Conservation (phyloP, 352 stramenopile genomes). For the Pythium aquatile region DNA sequence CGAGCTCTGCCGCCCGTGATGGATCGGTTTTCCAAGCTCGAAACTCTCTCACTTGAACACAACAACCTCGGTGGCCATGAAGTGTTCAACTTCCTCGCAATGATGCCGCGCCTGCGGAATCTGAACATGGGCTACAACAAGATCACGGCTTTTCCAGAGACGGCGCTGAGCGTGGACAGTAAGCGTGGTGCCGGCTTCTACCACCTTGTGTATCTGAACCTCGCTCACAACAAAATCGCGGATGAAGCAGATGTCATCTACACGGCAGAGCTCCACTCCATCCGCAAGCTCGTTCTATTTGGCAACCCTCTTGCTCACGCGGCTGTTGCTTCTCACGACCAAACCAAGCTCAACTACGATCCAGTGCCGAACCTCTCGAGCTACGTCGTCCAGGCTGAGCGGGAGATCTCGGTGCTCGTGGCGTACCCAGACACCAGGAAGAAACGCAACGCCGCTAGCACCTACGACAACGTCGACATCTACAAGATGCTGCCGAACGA, state of each 20-base stretch:
- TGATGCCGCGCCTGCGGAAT: constrained; percentile 62
- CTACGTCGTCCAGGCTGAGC: constrained; percentile 29
- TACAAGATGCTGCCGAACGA: constrained; percentile 82
- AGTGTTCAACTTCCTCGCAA: constrained; percentile 68
- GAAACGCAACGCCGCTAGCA: constrained; percentile 42
- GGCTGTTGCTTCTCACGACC: constrained; percentile 62
- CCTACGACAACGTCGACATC: constrained; percentile 79
- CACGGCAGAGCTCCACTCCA: constrained; percentile 46
- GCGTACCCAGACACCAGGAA: constrained; percentile 72
- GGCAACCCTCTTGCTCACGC: constrained; percentile 66
- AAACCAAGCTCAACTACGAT: constrained; percentile 66
- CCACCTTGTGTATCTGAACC: constrained; percentile 68
- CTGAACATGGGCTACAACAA: constrained; percentile 85
- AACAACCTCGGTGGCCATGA: constrained; percentile 68
- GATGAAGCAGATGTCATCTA: constrained; percentile 49
- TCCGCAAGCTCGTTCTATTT: constrained; percentile 74
- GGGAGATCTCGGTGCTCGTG: constrained; percentile 40
- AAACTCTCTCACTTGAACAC: constrained; percentile 75
- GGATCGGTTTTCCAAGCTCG: constrained; percentile 70
- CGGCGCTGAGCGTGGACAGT: constrained; percentile 50
- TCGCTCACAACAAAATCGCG: constrained; percentile 66
- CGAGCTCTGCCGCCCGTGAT: constrained; percentile 68
- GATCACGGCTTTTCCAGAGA: constrained; percentile 68
- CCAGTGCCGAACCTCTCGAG: constrained; percentile 57
- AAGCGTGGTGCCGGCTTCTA: constrained; percentile 66